These are phyloP conservation scores for Choiromyces venosus DNA, from an alignment of 495 filamentous ascomycete genomes.

Conservation along the genomic window DNA sequence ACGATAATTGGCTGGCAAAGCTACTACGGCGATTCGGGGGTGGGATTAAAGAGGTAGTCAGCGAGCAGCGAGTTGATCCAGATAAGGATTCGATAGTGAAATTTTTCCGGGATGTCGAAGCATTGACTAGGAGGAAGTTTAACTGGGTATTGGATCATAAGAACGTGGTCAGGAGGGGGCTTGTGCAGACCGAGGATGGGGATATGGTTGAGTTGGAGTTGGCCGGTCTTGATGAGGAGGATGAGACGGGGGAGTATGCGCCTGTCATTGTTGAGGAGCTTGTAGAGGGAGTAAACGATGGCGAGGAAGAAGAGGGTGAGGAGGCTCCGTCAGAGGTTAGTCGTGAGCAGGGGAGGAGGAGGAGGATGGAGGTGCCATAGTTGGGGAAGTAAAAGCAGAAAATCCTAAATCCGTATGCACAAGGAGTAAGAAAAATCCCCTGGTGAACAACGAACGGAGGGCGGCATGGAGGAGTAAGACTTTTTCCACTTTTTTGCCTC, in stretches of 20 bases:
- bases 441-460: neutral
- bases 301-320: neutral
- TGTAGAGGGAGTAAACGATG: slow-evolving; percentile 40
- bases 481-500: neutral
- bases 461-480: neutral
- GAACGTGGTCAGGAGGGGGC: slow-evolving; percentile 56
- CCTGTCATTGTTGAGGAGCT: slow-evolving; percentile 73
- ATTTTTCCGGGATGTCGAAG: slow-evolving; percentile 52
- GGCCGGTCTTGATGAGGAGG: slow-evolving; percentile 67
- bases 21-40: slow-evolving; percentile 53
- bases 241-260: slow-evolving; percentile 80
- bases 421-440: neutral
- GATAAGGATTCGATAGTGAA: slow-evolving; percentile 39
- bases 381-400: neutral
- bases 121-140: slow-evolving; percentile 52
- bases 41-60: slow-evolving; percentile 46
- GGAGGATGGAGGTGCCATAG: neutral
- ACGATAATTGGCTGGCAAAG: slow-evolving; percentile 50
- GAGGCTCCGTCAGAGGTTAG: neutral
- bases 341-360: neutral
- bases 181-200: slow-evolving; percentile 66
- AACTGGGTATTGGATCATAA: slow-evolving; percentile 61
- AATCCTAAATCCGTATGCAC: neutral
- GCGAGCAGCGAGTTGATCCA: slow-evolving; percentile 44
- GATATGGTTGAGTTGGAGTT: slow-evolving; percentile 75